phyloP scores from a whole-genome alignment of 1,284 basidiomycete species.

The Sparassis latifolia region DNA sequence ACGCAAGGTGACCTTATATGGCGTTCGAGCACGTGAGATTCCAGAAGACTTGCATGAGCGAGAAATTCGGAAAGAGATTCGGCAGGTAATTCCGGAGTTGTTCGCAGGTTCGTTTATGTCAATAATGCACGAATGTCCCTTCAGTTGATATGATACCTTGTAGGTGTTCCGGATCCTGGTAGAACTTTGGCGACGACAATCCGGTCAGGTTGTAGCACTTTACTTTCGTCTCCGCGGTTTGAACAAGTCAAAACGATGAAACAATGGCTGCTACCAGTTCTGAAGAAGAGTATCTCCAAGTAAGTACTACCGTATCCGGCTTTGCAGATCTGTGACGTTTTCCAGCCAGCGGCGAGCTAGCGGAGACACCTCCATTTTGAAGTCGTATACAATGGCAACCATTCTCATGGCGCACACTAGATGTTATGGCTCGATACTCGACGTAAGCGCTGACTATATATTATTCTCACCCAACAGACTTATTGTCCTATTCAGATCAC shows the following conservation, averaged over 20 bases:
- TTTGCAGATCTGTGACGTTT: no score
- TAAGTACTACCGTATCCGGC: conserved; percentile 20
- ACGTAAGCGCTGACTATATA: conserved; percentile 36
- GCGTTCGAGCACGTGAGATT: conserved; percentile 55
- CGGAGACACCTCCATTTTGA: conserved; percentile 12
- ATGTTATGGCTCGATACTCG: conserved; percentile 61
- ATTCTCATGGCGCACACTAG: conserved; percentile 55
- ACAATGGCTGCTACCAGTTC: conserved; percentile 63
- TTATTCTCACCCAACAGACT: conserved; percentile 1
- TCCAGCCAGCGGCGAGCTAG: no score
- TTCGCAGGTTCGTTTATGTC: conserved; percentile 47
- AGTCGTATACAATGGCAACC: conserved; percentile 49
- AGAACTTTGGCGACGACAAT: conserved; percentile 35
- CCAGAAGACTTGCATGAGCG: conserved; percentile 64
- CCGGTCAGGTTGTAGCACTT: conserved; percentile 34
- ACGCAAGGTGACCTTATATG: conserved; percentile 61
- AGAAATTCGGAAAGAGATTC: conserved; percentile 61
- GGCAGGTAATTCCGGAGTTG: conserved; percentile 55
- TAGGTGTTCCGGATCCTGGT: conserved; percentile 24
- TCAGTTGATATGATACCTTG: background rate
- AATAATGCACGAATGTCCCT: no score
- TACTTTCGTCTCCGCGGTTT: conserved; percentile 53
- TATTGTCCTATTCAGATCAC: conserved; percentile 41
- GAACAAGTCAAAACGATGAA: conserved; percentile 63
- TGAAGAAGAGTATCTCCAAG: conserved; percentile 47